Evolutionary conservation across 2,329 filamentous ascomycete genomes (phyloP).

Genomic region (Didymella keratinophila): DNA sequence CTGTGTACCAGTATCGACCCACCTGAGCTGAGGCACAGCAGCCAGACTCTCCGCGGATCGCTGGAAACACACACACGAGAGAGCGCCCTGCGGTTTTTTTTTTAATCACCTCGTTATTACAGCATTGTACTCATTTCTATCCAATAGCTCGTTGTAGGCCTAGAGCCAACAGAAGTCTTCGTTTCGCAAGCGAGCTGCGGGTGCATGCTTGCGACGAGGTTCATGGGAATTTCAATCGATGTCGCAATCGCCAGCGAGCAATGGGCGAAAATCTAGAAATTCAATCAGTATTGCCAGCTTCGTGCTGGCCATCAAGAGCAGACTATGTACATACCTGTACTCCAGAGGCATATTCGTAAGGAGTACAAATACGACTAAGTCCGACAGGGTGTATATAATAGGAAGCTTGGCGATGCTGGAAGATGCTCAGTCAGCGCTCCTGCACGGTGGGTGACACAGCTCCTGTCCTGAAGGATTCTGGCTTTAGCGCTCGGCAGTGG

Average conservation of each 20-base stretch:
- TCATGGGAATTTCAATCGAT: neutral
- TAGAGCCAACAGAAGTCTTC: neutral
- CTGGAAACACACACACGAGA: neutral
- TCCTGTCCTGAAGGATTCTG: slow-evolving; percentile 3
- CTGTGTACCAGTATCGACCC: neutral
- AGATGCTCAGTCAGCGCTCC: slow-evolving; percentile 4
- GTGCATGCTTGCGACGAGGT: neutral
- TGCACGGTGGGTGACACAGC: neutral
- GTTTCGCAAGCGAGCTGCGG: slow-evolving; percentile 1
- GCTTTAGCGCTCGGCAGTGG: neutral
- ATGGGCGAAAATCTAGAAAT: neutral
- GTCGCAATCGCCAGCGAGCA: neutral
- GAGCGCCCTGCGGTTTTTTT: neutral
- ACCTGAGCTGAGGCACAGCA: slow-evolving; percentile 4
- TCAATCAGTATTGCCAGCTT: neutral
- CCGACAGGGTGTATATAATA: neutral
- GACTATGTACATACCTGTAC: neutral
- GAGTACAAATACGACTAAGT: neutral
- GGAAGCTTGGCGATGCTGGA: slow-evolving; percentile 2
- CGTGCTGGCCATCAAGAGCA: neutral
- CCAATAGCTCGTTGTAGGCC: neutral
- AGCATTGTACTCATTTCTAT: neutral
- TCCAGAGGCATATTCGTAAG: neutral
- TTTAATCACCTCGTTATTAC: neutral
- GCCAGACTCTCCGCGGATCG: slow-evolving; percentile 2